These are phyloP conservation scores for Aegilops tauschii DNA, from an alignment of 176 grass and related monocot genomes.

Conservation along the genomic window DNA sequence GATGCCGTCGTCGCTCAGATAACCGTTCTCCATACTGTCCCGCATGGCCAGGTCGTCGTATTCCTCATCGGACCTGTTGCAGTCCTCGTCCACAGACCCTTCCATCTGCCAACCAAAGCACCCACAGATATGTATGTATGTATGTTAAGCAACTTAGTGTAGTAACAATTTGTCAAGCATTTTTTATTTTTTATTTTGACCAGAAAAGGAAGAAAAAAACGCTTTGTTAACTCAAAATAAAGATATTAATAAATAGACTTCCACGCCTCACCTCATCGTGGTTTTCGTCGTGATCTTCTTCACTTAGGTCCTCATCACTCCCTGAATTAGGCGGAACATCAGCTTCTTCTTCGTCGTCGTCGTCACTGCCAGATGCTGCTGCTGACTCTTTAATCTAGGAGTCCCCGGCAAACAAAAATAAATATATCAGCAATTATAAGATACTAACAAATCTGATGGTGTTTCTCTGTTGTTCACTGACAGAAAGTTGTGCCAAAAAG, in stretches of 20 bases:
- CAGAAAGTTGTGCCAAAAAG: neutral
- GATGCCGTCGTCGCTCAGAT: slow-evolving; percentile 51
- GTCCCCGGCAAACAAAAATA: neutral
- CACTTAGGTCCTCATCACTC: slow-evolving; percentile 77
- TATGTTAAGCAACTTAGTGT: neutral
- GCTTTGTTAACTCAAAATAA: neutral
- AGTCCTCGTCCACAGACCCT: slow-evolving; percentile 85
- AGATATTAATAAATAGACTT: neutral
- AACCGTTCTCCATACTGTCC: slow-evolving; percentile 60
- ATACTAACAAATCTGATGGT: neutral
- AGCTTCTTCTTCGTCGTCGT: slow-evolving; percentile 53
- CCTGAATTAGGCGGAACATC: slow-evolving; percentile 52
- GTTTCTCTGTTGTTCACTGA: neutral
- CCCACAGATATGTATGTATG: neutral
- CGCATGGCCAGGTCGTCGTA: slow-evolving; percentile 80
- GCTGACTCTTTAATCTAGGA: slow-evolving; percentile 56
- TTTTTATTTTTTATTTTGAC: neutral
- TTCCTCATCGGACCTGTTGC: slow-evolving; percentile 84
- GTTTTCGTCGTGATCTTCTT: slow-evolving; percentile 47
- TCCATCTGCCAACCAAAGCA: slow-evolving; percentile 55
- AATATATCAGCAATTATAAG: slow-evolving; percentile 18
- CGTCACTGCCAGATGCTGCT: slow-evolving; percentile 70
- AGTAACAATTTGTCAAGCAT: neutral
- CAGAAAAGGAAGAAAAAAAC: neutral
- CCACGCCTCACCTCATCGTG: slow-evolving; percentile 62